Percentiles rank a stretch among this genome's conserved stretches.
Conservation (phyloP, 1,284 basidiomycete species). For the Anthracocystis setariae region DNA sequence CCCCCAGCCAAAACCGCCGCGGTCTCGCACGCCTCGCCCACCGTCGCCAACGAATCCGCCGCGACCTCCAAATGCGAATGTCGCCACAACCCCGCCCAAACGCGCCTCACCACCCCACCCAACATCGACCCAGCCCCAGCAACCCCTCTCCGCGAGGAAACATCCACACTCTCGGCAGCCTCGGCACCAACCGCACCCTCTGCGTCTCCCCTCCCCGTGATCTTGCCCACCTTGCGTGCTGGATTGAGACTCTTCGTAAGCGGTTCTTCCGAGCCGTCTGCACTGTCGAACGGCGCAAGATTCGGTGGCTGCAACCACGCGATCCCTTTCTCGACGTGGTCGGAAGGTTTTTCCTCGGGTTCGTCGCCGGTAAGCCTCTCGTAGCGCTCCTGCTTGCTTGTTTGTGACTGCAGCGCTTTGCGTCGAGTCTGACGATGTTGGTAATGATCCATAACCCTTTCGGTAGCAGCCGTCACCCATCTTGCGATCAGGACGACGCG, state of each 20-base stretch:
- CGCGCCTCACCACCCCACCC: background rate
- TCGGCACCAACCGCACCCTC: constrained; percentile 29
- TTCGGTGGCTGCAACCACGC: constrained; percentile 31
- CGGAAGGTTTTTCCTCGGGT: constrained; percentile 15
- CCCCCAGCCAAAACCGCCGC: constrained; percentile 47
- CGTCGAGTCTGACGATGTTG: constrained; percentile 15
- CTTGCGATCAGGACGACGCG: constrained; percentile 40
- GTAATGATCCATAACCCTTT: constrained; percentile 40
- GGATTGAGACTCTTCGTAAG: constrained; percentile 2
- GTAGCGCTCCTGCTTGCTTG: constrained; percentile 6
- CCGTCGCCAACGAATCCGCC: constrained; percentile 19
- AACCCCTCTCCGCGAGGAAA: background rate
- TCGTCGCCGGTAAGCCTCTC: constrained; percentile 24
- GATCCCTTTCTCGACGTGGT: constrained; percentile 9
- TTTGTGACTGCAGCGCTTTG: background rate
- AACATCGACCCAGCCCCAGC: background rate
- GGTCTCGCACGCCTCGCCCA: constrained; percentile 56
- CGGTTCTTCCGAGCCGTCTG: constrained; percentile 11
- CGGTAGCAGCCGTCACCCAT: constrained; percentile 33
- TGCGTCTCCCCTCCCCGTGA: constrained; percentile 34
- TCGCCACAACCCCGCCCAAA: constrained; percentile 14
- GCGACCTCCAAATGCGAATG: constrained; percentile 11
- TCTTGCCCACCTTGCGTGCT: constrained; percentile 22
- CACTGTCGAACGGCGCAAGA: constrained; percentile 20
- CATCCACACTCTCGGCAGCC: constrained; percentile 19